Base-by-base conservation (phyloP, 768 basidiomycete genomes). In the Amanita phalloides region DNA sequence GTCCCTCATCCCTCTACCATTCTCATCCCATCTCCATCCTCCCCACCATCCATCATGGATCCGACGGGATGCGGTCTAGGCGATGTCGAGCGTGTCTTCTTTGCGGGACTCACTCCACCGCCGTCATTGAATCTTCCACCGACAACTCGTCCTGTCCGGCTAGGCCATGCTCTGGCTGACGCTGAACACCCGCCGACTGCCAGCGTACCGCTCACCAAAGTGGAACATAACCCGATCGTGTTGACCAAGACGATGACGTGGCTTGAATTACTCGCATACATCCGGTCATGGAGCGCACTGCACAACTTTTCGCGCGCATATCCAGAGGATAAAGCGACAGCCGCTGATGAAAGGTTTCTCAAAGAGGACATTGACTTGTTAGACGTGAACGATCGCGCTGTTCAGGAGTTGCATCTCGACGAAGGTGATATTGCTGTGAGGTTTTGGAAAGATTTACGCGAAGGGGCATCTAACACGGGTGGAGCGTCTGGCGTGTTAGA, bases 281-380 rank as follows among this genome's bases (percentile, higher is more conserved):
- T 91, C 17, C 70, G 78, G 44, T 88, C 87, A 0, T 84, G 76
- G 71, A 87, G 84, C 57, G 68, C 86, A 1, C 65, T 88, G 45
- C 79, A 85, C 54, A 78, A 76, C 10, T 90, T 76, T 62, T 77
- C 80, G 54, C 82, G 85, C 55, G 60, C 59, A 9, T 73, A 80
- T 60, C 84, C 86, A 0, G 71, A 76, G 28, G 85, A 90, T 58
- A 56, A 56, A 62, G 5, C 51, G 48, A n/a, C 45, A 56, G 9
- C n/a, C 4, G 61, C 65, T 28, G 71, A 72, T 55, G 48, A 51
- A 3, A 62, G 71, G 33, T 72, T 72, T 45, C 60, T 57, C 50
- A 25, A 36, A 26, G 51, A 46, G 39, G 48, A 51, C n/a, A 3
- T 25, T 2, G 46, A 32, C 17, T 30, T 45, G 14, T 37, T 46